These are phyloP conservation scores for Alternaria alternata DNA, from an alignment of 2,329 filamentous ascomycete genomes.

Conservation along the genomic window DNA sequence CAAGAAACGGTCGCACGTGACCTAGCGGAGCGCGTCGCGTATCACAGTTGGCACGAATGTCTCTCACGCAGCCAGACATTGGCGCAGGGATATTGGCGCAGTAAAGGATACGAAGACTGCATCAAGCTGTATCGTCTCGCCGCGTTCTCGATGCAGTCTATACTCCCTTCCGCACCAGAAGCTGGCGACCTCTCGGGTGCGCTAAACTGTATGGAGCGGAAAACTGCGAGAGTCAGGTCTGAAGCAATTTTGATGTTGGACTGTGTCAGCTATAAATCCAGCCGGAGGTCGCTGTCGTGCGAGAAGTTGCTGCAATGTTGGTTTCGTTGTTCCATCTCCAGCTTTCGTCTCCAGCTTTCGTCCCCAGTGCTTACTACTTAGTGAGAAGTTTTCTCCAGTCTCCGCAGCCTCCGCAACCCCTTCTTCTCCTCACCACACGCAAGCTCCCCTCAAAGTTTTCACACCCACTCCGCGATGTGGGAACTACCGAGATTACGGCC, in stretches of 20 bases:
- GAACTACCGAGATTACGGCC: constrained; percentile 15
- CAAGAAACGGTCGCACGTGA: constrained; percentile 3
- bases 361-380: constrained; percentile 2
- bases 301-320: neutral
- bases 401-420: constrained; percentile 14
- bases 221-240: neutral
- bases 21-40: neutral
- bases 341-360: constrained; percentile 3
- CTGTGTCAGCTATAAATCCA: neutral
- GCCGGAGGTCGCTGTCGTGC: neutral
- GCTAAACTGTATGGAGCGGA: neutral
- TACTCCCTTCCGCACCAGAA: neutral
- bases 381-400: constrained; percentile 2
- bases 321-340: constrained; percentile 2
- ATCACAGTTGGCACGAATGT: neutral
- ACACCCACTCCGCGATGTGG: constrained; percentile 9
- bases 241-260: neutral
- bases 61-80: neutral
- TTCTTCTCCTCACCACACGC: constrained; percentile 14
- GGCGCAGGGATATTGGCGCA: neutral
- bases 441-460: constrained; percentile 11
- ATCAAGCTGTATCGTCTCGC: neutral
- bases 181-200: neutral
- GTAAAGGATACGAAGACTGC: neutral
- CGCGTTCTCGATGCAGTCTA: neutral